Evolutionary conservation across 169 alveolate genomes (phyloP), one percentile per base, ranked within the genome.

Genomic region (Plasmodium malariae): DNA sequence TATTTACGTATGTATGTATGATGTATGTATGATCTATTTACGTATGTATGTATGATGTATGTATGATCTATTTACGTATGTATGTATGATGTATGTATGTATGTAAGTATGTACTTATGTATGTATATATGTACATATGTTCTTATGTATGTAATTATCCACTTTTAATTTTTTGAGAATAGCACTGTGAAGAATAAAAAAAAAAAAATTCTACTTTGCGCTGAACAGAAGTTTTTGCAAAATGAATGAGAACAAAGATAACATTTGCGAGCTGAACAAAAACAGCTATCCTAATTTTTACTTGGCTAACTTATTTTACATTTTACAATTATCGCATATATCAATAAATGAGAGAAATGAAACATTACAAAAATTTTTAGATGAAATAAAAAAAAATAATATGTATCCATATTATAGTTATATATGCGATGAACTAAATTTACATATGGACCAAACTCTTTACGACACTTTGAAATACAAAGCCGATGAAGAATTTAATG

Each of bases 361-460:
- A 76, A 28, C 76, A 12, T 63, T 63, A 49, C 49, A 28, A 36
- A 62, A 62, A 21, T 34, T 76, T 6, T 36, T 62, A n/a, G 89
- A 76, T 30, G 89, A 76, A 62, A 76, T 76, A 62, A 63, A 76
- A 32, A 76, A 62, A 76, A 76, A 76, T 76, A 43, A 93, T 30
- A 93, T 93, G 96, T 88, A 88, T 45, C 93, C 96, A 14, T 93
- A 93, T 74, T 80, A 88, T 57, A 93, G 55, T 65, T 78, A 87
- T 24, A 57, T 93, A 73, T 74, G 92, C 17, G 93, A 86, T 67
- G 93, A 93, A 88, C 48, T 93, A 48, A 92, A 92, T 24, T 40
- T 91, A 43, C 32, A 89, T 63, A 37, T 71, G 26, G 95, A 91
- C 49, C 92, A 80, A 36, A 78, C 70, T 9, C 76, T 90, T 21